Base-by-base conservation (phyloP, 257 asterid species). In the Coffea canephora region DNA sequence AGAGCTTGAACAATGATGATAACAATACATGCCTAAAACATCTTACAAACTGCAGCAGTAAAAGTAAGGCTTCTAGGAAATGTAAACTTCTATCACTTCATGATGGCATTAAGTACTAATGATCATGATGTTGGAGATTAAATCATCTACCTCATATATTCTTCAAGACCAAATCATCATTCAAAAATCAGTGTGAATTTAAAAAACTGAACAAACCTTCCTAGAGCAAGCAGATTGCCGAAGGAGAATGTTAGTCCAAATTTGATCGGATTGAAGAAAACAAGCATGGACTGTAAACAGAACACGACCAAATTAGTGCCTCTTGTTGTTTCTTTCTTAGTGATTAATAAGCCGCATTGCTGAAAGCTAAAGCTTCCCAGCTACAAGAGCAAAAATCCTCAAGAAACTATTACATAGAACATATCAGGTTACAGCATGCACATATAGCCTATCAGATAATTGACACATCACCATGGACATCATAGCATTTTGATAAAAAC, bases 151-250 rank as follows among this genome's bases (percentile, higher is more conserved):
- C 7, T 49, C 14, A 79, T 19, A 31, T 6, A 62, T 68, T 48
- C 71, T 13, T 11, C 36, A 13, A 57, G 61, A 10, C 34, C 11
- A 16, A 27, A 16, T n/a, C 9, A 5, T 59, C 52, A 46, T 27
- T 46, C 0, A 45, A 16, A 46, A 79, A 31, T 61, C 25, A 49
- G 55, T n/a, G 11, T 72, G 21, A 46, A 72, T 61, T 61, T 27
- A 8, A 12, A 10, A 76, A 77, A 52, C 27, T 41, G 64, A 73
- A 79, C 91, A 49, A 83, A 95, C 99, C 99, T 93, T 89, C 99
- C 99, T 79, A 95, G 95, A 64, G 99, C 99, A 74, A 95, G 99
- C 89, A 95, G 79, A 86, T 95, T 95, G 86, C 99, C 99, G 36
- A 95, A 91, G 71, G 99, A 93, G 87, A 95, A 95, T 68, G 98